phyloP scores from a whole-genome alignment of 805 yeast genomes.

The Saccharomyces mikatae region DNA sequence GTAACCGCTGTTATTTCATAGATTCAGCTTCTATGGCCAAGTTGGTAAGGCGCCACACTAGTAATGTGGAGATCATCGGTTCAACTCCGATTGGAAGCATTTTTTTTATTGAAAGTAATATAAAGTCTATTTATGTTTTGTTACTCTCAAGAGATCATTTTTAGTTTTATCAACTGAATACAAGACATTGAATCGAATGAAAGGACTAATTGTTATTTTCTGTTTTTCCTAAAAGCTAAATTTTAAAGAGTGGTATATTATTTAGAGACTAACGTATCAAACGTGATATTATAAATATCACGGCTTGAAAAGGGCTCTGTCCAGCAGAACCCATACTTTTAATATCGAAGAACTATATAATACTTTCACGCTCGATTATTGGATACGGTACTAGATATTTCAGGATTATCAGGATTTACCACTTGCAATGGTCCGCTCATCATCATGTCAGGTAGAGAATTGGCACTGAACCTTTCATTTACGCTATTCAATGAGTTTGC shows the following conservation, averaged over 20 bases:
- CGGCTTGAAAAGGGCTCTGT: background rate
- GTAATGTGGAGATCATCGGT: conserved; percentile 83
- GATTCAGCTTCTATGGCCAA: conserved; percentile 48
- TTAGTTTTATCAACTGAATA: no score
- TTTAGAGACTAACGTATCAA: background rate
- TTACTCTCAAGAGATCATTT: background rate
- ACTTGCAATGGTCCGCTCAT: conserved; percentile 40
- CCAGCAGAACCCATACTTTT: background rate
- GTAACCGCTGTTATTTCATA: no score
- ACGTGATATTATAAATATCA: background rate
- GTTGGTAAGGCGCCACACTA: conserved; percentile 85
- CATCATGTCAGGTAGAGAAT: conserved; percentile 42
- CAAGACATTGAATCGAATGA: no score
- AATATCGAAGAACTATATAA: background rate
- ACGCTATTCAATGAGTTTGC: conserved; percentile 27
- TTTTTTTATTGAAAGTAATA: conserved; percentile 20
- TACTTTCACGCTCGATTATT: background rate
- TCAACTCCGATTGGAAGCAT: conserved; percentile 67
- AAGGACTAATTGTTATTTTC: background rate
- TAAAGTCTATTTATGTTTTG: background rate
- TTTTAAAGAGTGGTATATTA: background rate
- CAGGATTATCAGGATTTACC: conserved; percentile 36
- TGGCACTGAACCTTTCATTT: conserved; percentile 44
- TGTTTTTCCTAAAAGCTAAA: background rate
- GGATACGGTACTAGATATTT: background rate